A percentile compares a stretch with the other conserved stretches of the same genome.
Evolutionary conservation across 2,329 filamentous ascomycete species (phyloP).

Genomic region (Hypoxylon sp.): DNA sequence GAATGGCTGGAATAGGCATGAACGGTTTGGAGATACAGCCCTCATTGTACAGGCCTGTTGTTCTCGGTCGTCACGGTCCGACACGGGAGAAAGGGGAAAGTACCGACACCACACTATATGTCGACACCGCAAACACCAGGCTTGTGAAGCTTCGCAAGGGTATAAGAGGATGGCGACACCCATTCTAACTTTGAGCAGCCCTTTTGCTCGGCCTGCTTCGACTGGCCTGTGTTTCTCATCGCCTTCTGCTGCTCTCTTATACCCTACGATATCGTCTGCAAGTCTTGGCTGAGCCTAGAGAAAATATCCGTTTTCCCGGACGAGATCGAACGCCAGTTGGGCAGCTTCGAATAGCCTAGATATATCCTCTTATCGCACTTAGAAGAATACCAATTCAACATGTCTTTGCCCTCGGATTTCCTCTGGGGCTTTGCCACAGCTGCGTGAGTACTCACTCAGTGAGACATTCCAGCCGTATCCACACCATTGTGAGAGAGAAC

Average conservation of each 20-base stretch:
- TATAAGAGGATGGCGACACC: conserved; percentile 49
- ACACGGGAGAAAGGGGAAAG: conserved; percentile 60
- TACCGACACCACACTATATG: conserved; percentile 39
- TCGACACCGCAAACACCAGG: conserved; percentile 19
- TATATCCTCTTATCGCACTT: conserved; percentile 38
- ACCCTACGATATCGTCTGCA: conserved; percentile 33
- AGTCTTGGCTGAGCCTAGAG: conserved; percentile 48
- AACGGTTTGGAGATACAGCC: conserved; percentile 49
- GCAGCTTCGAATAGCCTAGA: conserved; percentile 44
- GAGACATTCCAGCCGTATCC: conserved; percentile 5
- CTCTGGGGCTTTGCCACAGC: conserved; percentile 86
- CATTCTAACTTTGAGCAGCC: conserved; percentile 33
- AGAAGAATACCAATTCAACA: conserved; percentile 52
- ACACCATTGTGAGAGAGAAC: conserved; percentile 11
- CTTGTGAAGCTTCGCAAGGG: conserved; percentile 36
- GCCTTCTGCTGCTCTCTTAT: conserved; percentile 17
- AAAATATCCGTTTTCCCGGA: conserved; percentile 53
- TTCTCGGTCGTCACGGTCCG: conserved; percentile 69
- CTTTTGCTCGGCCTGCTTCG: conserved; percentile 33
- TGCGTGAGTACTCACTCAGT: conserved; percentile 64
- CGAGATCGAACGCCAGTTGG: conserved; percentile 48
- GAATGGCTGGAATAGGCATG: conserved; percentile 39
- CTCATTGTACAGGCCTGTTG: conserved; percentile 50
- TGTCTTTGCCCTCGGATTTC: conserved; percentile 78
- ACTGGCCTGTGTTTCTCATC: conserved; percentile 21